These are phyloP conservation scores for Neodidymelliopsis sp. DNA, from an alignment of 2,329 filamentous ascomycete species.

Conservation along the genomic window DNA sequence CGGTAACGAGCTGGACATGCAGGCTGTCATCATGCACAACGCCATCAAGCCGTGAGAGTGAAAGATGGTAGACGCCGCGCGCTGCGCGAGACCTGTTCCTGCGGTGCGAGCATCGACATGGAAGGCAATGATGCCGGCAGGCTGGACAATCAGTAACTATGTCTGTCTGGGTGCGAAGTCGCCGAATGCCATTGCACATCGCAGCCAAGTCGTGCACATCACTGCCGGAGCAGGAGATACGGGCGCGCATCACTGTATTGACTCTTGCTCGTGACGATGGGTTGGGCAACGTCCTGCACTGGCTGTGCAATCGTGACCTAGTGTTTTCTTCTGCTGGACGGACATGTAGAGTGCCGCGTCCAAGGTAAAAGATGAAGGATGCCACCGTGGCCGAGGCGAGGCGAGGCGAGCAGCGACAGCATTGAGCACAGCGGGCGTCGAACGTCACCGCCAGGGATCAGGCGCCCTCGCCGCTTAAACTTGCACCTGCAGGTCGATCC, in stretches of 20 bases:
- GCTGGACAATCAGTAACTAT: conserved; percentile 11
- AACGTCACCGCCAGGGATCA: conserved; percentile 21
- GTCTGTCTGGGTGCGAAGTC: conserved; percentile 21
- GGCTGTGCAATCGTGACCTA: background rate
- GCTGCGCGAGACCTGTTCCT: background rate
- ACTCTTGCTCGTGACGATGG: conserved; percentile 16
- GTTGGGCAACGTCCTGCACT: background rate
- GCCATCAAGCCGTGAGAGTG: conserved; percentile 14
- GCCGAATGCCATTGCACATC: conserved; percentile 23
- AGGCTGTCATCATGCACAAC: conserved; percentile 22
- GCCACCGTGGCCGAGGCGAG: no score
- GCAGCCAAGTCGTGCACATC: conserved; percentile 20
- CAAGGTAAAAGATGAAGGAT: no score
- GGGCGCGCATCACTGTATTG: conserved; percentile 23
- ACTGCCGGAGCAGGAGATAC: conserved; percentile 21
- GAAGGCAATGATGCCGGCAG: conserved; percentile 1
- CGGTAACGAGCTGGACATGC: conserved; percentile 25
- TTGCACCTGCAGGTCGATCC: conserved; percentile 14
- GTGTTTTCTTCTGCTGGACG: conserved; percentile 5
- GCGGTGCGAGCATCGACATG: conserved; percentile 4
- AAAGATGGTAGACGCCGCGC: background rate
- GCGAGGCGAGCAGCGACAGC: no score
- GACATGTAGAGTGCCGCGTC: background rate
- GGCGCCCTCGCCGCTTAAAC: conserved; percentile 12
- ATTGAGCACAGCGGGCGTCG: background rate